A percentile compares a stretch with the other conserved stretches of the same genome.
phyloP scores from a whole-genome alignment of 2,329 filamentous ascomycete genomes.

The Pyricularia pennisetigena region DNA sequence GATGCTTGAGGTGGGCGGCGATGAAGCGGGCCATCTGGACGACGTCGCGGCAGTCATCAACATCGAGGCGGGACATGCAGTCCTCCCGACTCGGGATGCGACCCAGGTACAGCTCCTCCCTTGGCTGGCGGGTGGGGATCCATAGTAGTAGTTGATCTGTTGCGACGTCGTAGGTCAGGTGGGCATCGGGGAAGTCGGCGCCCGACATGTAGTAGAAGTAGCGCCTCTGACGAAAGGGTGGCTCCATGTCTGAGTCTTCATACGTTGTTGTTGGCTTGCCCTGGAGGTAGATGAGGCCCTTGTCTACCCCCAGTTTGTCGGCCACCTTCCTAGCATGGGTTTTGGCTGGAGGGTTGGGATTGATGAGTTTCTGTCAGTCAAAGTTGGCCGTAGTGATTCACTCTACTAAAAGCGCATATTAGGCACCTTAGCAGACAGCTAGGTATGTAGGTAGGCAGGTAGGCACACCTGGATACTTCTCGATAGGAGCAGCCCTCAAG shows the following conservation, averaged over 20 bases:
- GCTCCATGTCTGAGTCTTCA: constrained; percentile 49
- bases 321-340: constrained; percentile 47
- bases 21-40: constrained; percentile 39
- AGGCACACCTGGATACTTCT: constrained; percentile 23
- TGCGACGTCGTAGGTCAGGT: constrained; percentile 46
- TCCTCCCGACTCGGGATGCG: constrained; percentile 49
- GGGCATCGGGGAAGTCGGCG: constrained; percentile 42
- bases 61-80: constrained; percentile 51
- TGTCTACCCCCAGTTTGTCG: constrained; percentile 33
- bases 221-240: constrained; percentile 45
- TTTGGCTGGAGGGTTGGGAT: constrained; percentile 30
- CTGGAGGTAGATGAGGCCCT: constrained; percentile 46
- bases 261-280: constrained; percentile 40
- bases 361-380: constrained; percentile 4
- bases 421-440: neutral
- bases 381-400: neutral
- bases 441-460: neutral
- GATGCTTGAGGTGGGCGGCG: constrained; percentile 27
- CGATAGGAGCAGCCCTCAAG: neutral
- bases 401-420: too few species aligned
- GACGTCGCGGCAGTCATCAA: constrained; percentile 60
- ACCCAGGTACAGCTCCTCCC: constrained; percentile 54
- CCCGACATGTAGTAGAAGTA: constrained; percentile 53
- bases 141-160: constrained; percentile 60
- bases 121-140: constrained; percentile 59